Evolutionary conservation across 176 grass and related monocot genomes (phyloP).

Genomic region (Lolium multiflorum): DNA sequence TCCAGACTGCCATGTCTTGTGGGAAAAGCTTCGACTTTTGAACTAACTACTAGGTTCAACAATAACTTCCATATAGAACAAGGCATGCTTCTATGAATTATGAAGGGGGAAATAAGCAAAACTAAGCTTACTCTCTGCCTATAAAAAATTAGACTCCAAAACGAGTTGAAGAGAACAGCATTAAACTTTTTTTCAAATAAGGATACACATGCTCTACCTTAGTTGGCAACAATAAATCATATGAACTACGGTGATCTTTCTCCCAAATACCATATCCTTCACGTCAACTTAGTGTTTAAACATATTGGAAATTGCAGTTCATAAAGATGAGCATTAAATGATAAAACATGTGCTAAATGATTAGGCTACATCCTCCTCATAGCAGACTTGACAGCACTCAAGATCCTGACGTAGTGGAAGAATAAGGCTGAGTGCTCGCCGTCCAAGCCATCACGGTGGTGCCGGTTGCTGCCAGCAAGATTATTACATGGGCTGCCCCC

Average conservation of each 20-base stretch:
- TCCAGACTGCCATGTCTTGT: conserved; percentile 41
- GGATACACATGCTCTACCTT: conserved; percentile 9
- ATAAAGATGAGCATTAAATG: conserved; percentile 5
- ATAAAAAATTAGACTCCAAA: conserved; percentile 41
- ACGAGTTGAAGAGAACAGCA: background rate
- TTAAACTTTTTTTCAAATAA: conserved; percentile 17
- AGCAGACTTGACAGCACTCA: conserved; percentile 50
- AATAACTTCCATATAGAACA: conserved; percentile 9
- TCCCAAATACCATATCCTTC: background rate
- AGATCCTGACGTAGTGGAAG: conserved; percentile 78
- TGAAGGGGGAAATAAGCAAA: background rate
- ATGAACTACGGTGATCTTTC: background rate
- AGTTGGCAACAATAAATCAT: conserved; percentile 26
- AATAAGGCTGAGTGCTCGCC: conserved; percentile 83
- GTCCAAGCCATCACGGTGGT: conserved; percentile 72
- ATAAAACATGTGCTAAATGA: background rate
- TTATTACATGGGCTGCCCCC: conserved; percentile 94
- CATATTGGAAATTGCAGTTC: background rate
- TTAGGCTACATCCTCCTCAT: conserved; percentile 52
- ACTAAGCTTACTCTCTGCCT: conserved; percentile 46
- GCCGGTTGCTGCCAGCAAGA: conserved; percentile 79
- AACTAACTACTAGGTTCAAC: conserved; percentile 23
- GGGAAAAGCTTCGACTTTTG: background rate
- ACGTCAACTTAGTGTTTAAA: background rate
- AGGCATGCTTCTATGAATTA: conserved; percentile 21